Percentiles rank a stretch among this genome's conserved stretches.
Conservation (phyloP, 179 eudicot species). For the Patellifolia procumbens region DNA sequence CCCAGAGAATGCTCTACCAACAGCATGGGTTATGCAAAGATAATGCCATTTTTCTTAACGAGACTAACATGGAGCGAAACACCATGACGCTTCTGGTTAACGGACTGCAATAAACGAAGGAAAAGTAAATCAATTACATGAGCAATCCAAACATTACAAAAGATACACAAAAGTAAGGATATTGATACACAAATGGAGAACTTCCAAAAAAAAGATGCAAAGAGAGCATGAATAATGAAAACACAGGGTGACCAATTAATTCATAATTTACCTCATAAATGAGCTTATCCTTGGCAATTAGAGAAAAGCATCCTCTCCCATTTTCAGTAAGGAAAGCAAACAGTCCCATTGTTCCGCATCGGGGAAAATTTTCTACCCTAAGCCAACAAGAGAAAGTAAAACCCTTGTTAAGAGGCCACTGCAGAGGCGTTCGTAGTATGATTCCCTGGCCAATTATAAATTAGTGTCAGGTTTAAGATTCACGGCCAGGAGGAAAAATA, state of each 20-base stretch:
- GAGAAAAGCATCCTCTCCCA: conserved; percentile 86
- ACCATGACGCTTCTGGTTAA: conserved; percentile 80
- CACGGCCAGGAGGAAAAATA: conserved; percentile 7
- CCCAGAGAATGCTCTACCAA: conserved; percentile 97
- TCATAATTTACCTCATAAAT: conserved; percentile 70
- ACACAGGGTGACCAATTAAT: neutral
- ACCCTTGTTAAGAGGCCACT: conserved; percentile 86
- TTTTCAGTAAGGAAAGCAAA: conserved; percentile 87
- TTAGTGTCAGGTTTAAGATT: conserved; percentile 12
- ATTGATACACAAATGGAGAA: neutral
- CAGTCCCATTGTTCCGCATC: conserved; percentile 86
- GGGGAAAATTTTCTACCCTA: conserved; percentile 86
- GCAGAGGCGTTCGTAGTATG: conserved; percentile 66
- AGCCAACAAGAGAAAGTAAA: conserved; percentile 98
- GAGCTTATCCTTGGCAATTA: conserved; percentile 74
- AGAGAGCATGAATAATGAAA: neutral
- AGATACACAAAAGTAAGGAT: conserved; percentile 1
- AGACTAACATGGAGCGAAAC: conserved; percentile 60
- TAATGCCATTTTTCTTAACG: conserved; percentile 89
- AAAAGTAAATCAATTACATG: conserved; percentile 13
- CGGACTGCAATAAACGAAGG: conserved; percentile 55
- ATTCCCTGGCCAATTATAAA: conserved; percentile 59
- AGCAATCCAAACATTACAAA: neutral
- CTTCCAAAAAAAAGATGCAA: neutral
- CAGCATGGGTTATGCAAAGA: conserved; percentile 84